Evolutionary conservation across 257 asterid genomes (phyloP), one percentile per base, ranked within the genome.

Genomic region (Gynochthodes officinalis): DNA sequence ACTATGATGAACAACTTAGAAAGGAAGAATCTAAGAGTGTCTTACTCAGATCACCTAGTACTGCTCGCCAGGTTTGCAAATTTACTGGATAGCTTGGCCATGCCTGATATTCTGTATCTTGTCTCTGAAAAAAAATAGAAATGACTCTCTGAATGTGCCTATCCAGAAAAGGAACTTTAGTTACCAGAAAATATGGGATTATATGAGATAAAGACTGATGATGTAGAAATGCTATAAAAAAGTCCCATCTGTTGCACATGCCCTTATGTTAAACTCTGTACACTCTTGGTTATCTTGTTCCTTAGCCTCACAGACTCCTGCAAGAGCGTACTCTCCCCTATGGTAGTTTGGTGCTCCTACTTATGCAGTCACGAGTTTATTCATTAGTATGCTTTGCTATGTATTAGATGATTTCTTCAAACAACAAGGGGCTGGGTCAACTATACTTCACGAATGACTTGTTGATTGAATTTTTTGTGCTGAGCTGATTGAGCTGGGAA

Each of bases 1-100:
- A 92, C 82, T 95, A 95, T 55, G 99, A 95, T 72, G 99, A 95
- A 79, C 94, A 89, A 63, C 98, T 95, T 62, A 85, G 81, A 68
- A 92, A 90, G 84, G 97, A 95, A 80, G 97, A 92, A 79, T 83
- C 93, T 14, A 92, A 81, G 88, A 79, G 82, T 69, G 96, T 90
- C 42, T 65, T 86, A 82, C 96, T 89, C 84, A 90, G 84, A 79
- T 92, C 98, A 72, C 84, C 95, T 72, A 85, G 95, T 80, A 82
- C 95, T 75, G 88, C 97, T 67, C 79, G 80, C 82, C 93, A 87
- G 92, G 99, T 95, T 77, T 62, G 76, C 35, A 57, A 15, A 40
- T 63, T 19, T 55, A 33, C 12, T 46, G 18, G 7, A 9, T 42
- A 50, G 48, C 25, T 42, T 42, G 18, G 13, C 14, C 15, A n/a